Conservation (phyloP, 202 grass and related monocot genomes). For the Panicum virgatum region DNA sequence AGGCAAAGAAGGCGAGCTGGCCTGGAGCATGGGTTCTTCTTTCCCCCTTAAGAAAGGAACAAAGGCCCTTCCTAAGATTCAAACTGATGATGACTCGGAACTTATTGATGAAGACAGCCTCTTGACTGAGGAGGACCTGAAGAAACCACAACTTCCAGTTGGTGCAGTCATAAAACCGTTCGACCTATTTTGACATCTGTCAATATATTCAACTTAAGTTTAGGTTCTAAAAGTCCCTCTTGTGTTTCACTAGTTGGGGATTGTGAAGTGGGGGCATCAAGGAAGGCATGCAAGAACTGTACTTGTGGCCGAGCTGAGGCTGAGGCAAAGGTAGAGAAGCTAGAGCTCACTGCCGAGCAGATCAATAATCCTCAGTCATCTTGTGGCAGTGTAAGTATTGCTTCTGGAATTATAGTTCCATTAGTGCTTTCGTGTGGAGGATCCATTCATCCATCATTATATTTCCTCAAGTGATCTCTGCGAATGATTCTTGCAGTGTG, state of each 20-base stretch:
- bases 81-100: conserved; percentile 74
- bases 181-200: not conserved
- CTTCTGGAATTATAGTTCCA: not conserved
- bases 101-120: conserved; percentile 96
- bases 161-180: conserved; percentile 37
- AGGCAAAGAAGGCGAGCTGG: conserved; percentile 93
- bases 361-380: conserved; percentile 83
- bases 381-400: conserved; percentile 80
- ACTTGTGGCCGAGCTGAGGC: conserved; percentile 85
- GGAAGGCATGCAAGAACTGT: conserved; percentile 98
- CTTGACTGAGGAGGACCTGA: conserved; percentile 87
- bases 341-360: conserved; percentile 78
- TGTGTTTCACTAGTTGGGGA: conserved; percentile 58
- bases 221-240: conserved; percentile 1
- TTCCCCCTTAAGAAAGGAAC: conserved; percentile 72
- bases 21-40: conserved; percentile 85
- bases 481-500: conserved; percentile 64
- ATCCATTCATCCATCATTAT: not conserved
- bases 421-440: not conserved
- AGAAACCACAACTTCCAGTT: conserved; percentile 85
- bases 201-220: not conserved
- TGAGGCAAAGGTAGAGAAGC: conserved; percentile 84
- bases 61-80: conserved; percentile 77
- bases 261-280: conserved; percentile 84
- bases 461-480: not conserved